phyloP scores from a whole-genome alignment of 257 asterid genomes.

The Oldenlandia corymbosa region DNA sequence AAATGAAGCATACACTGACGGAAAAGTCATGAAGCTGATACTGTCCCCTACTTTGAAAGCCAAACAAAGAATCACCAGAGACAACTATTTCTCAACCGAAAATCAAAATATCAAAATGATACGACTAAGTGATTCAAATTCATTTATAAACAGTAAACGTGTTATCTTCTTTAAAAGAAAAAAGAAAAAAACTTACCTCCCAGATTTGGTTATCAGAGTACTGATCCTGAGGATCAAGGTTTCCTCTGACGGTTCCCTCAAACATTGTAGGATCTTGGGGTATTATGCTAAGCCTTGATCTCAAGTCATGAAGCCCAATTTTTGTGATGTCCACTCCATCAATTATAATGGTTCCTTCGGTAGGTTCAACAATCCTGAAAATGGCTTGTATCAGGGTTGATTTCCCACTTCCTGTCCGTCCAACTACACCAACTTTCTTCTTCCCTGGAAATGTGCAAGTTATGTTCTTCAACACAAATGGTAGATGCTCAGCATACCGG shows the following conservation, averaged over 20 bases:
- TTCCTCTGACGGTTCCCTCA: constrained; percentile 79
- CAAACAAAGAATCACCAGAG: not conserved
- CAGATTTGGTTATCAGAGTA: constrained; percentile 63
- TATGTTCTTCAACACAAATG: constrained; percentile 71
- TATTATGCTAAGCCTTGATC: constrained; percentile 88
- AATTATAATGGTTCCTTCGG: constrained; percentile 71
- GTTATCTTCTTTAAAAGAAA: not conserved
- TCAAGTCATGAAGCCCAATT: constrained; percentile 86
- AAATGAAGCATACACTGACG: not conserved
- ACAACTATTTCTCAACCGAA: too few relatives aligned
- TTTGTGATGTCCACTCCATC: constrained; percentile 69
- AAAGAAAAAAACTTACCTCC: constrained; percentile 48
- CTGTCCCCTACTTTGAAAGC: not conserved
- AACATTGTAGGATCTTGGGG: constrained; percentile 94
- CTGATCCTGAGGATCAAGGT: constrained; percentile 69
- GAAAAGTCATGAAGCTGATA: not conserved
- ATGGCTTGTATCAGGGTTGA: constrained; percentile 93
- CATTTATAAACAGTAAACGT: not conserved
- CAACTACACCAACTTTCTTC: constrained; percentile 87
- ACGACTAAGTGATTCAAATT: not conserved
- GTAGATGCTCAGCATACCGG: constrained; percentile 92
- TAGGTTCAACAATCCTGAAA: constrained; percentile 75
- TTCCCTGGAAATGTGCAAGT: constrained; percentile 91
- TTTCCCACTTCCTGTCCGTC: constrained; percentile 94
- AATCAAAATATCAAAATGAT: not conserved